A percentile compares a stretch with the other conserved stretches of the same genome.
Evolutionary conservation across 2,329 filamentous ascomycete genomes (phyloP).

Genomic region (Colletotrichum neosansevieriae): DNA sequence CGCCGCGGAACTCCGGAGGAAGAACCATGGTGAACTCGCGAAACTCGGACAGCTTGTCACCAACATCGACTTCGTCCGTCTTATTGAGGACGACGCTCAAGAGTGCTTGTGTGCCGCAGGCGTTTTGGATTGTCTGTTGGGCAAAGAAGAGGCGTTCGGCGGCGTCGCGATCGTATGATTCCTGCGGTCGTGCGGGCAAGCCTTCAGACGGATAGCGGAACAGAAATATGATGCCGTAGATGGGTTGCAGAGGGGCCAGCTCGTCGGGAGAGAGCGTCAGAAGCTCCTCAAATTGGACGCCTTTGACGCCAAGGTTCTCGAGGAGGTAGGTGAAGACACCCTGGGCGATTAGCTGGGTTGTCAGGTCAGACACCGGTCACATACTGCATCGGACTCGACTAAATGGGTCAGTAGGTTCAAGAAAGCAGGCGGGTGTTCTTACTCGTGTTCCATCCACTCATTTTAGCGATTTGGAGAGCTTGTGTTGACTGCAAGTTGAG

Average conservation of each 20-base stretch:
- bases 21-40: constrained; percentile 90
- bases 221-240: constrained; percentile 98
- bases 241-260: constrained; percentile 77
- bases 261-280: constrained; percentile 85
- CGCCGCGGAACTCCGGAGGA: constrained; percentile 77
- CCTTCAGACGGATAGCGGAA: constrained; percentile 95
- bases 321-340: constrained; percentile 98
- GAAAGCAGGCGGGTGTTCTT: constrained; percentile 46
- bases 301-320: constrained; percentile 88
- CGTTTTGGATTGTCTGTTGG: constrained; percentile 97
- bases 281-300: constrained; percentile 97
- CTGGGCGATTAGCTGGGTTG: constrained; percentile 52
- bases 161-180: constrained; percentile 78
- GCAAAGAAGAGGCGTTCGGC: constrained; percentile 90
- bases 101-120: constrained; percentile 95
- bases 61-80: constrained; percentile 77
- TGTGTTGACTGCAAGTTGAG: neutral
- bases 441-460: constrained; percentile 96
- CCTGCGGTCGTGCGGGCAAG: constrained; percentile 38
- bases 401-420: constrained; percentile 29
- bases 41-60: constrained; percentile 78
- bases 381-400: constrained; percentile 95
- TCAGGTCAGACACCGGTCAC: constrained; percentile 43
- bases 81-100: constrained; percentile 94
- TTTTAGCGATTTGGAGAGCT: constrained; percentile 48